Base-by-base conservation (phyloP, 805 yeast genomes). In the Clavispora fructus region DNA sequence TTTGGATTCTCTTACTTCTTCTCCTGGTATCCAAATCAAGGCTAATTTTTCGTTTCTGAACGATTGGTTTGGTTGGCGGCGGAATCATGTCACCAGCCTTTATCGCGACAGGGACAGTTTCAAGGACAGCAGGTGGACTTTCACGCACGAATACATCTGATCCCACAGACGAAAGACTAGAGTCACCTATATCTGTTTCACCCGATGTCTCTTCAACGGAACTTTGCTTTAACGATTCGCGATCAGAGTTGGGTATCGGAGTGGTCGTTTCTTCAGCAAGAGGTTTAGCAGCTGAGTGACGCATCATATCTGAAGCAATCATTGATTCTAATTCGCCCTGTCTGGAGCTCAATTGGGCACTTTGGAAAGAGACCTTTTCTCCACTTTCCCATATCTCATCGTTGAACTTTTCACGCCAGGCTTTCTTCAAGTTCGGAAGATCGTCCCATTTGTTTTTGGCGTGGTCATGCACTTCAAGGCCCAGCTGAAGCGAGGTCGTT, bases 401-500 rank as follows among this genome's bases (percentile, higher is more conserved):
- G n/a, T 27, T 32, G 29, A 44, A 31, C 8, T 35, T 45, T 14
- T 45, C 41, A 6, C 48, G 43, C 57, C 60, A 58, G 11, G 35
- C 47, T 16, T 45, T 43, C 14, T 48, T 57, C 40, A 60, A 49
- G 7, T 50, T 37, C 2, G 67, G 66, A n/a, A 63, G 49, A 3
- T 43, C 28, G 3, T 53, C 58, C 65, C 65, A 61, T 6, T 39
- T 44, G 29, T 55, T 56, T 16, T 31, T 42, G 2, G 58, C 44
- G 41, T 50, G 53, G 1, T 52, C 52, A 29, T 41, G 45, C 0
- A 62, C 44, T 12, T 62, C 63, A 13, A 56, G 29, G 5, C 45
- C 55, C 4, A 47, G 31, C 14, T 52, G 42, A 13, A 47, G 43
- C 0, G 60, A 45, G 13, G 41, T 30, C 1, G 46, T 39, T 27